phyloP scores from a whole-genome alignment of 768 basidiomycete genomes.

The Leccinellum rugosiceps region DNA sequence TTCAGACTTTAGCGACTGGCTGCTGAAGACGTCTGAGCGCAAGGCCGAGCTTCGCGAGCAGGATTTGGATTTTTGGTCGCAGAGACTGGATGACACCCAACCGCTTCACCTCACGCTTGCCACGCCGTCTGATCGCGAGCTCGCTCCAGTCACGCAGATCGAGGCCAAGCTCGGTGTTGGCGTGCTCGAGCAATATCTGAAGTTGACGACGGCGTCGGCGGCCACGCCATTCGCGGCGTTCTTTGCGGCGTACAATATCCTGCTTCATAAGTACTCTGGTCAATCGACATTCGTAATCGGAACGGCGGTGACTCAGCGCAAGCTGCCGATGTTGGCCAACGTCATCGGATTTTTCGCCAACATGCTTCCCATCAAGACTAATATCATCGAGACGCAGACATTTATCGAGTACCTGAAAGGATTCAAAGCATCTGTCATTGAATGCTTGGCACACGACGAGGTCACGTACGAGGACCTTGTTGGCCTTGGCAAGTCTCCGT shows the following conservation, averaged over 20 bases:
- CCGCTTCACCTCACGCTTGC: constrained; percentile 25
- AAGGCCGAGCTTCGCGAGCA: constrained; percentile 23
- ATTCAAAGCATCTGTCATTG: constrained; percentile 24
- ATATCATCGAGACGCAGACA: constrained; percentile 20
- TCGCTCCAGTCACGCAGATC: constrained; percentile 28
- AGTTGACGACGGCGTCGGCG: constrained; percentile 13
- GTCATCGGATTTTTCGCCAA: constrained; percentile 32
- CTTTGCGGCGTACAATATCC: constrained; percentile 31
- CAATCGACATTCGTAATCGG: constrained; percentile 28
- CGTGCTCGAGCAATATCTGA: constrained; percentile 18
- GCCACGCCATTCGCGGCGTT: constrained; percentile 30
- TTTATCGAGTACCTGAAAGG: constrained; percentile 23
- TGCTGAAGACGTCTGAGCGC: constrained; percentile 27
- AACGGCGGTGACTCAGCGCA: constrained; percentile 31
- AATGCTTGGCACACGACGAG: constrained; percentile 25
- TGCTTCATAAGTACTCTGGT: constrained; percentile 31
- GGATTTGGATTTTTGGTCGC: constrained; percentile 25
- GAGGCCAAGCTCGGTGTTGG: constrained; percentile 21
- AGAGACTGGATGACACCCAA: constrained; percentile 15
- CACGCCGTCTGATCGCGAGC: constrained; percentile 24
- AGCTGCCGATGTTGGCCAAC: constrained; percentile 24
- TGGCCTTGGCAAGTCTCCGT: constrained; percentile 22
- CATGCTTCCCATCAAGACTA: constrained; percentile 30
- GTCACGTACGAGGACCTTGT: constrained; percentile 33
- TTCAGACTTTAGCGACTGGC: constrained; percentile 24